phyloP scores from a whole-genome alignment of 2,329 filamentous ascomycete species.

The Calonectria hongkongensis region DNA sequence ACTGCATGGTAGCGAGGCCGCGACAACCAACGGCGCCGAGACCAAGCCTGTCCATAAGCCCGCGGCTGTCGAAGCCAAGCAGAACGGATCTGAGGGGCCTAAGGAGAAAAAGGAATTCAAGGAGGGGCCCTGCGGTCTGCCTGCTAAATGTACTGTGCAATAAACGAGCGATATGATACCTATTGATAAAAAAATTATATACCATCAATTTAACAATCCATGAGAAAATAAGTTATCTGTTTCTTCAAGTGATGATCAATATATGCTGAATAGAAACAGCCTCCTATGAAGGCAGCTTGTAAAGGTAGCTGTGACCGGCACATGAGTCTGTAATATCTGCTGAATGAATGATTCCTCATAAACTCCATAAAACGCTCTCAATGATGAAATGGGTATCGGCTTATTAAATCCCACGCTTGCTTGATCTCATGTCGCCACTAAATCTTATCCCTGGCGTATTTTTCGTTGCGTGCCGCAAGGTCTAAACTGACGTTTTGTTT shows the following conservation, averaged over 20 bases:
- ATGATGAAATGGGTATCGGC: conserved; percentile 22
- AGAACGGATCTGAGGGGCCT: conserved; percentile 46
- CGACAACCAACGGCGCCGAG: conserved; percentile 47
- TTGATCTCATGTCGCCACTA: background rate
- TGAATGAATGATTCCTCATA: background rate
- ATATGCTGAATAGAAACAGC: no score
- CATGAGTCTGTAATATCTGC: conserved; percentile 23
- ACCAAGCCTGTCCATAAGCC: conserved; percentile 46
- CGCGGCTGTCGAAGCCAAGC: conserved; percentile 39
- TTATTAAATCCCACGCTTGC: conserved; percentile 11
- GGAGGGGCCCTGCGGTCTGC: conserved; percentile 85
- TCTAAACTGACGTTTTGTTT: background rate
- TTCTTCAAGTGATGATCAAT: background rate
- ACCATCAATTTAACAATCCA: conserved; percentile 32
- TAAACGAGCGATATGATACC: conserved; percentile 61
- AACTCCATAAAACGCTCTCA: conserved; percentile 4
- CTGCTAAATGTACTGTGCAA: conserved; percentile 82
- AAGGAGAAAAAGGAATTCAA: conserved; percentile 67
- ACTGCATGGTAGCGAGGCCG: conserved; percentile 80
- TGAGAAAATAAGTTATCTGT: conserved; percentile 22
- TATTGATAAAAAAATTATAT: conserved; percentile 43
- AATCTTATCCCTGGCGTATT: background rate
- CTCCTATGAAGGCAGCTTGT: background rate
- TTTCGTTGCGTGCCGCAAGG: background rate
- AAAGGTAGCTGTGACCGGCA: background rate